Evolutionary conservation across 176 grass and related monocot genomes (phyloP).

Genomic region (Avena sativa): DNA sequence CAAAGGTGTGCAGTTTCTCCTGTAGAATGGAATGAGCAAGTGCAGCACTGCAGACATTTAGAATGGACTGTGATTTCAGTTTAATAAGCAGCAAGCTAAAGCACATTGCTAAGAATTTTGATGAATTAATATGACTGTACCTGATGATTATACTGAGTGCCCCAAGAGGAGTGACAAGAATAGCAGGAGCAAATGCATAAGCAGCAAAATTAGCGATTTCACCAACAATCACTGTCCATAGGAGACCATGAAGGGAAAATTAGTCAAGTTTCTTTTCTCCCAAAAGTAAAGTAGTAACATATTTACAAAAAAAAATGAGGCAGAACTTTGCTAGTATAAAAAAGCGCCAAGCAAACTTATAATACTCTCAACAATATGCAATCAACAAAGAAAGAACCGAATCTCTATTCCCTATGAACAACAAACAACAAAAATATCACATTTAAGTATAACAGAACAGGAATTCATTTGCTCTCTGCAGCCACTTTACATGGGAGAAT

Average conservation of each 20-base stretch:
- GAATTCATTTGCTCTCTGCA: constrained; percentile 24
- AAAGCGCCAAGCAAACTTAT: constrained; percentile 13
- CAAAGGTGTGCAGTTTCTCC: constrained; percentile 87
- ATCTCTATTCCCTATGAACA: not conserved
- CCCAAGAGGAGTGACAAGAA: constrained; percentile 95
- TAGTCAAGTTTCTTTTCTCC: constrained; percentile 40
- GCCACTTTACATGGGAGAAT: not conserved
- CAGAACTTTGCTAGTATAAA: not conserved
- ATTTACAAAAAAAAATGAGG: constrained; percentile 19
- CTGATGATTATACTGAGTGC: constrained; percentile 99
- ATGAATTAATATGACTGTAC: constrained; percentile 47
- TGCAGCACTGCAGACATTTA: constrained; percentile 73
- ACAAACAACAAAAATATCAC: not conserved
- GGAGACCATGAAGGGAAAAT: constrained; percentile 33
- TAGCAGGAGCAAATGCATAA: constrained; percentile 97
- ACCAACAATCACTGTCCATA: constrained; percentile 84
- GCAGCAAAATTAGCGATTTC: constrained; percentile 98
- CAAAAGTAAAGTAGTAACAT: constrained; percentile 15
- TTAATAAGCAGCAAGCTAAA: constrained; percentile 34
- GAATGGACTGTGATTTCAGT: constrained; percentile 24
- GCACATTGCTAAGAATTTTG: constrained; percentile 22
- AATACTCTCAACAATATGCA: not conserved
- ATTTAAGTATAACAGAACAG: not conserved
- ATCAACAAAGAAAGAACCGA: not conserved
- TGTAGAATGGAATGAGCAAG: constrained; percentile 83